Base-by-base conservation (phyloP, 2,329 filamentous ascomycete species). In the Pleurostoma richardsiae region DNA sequence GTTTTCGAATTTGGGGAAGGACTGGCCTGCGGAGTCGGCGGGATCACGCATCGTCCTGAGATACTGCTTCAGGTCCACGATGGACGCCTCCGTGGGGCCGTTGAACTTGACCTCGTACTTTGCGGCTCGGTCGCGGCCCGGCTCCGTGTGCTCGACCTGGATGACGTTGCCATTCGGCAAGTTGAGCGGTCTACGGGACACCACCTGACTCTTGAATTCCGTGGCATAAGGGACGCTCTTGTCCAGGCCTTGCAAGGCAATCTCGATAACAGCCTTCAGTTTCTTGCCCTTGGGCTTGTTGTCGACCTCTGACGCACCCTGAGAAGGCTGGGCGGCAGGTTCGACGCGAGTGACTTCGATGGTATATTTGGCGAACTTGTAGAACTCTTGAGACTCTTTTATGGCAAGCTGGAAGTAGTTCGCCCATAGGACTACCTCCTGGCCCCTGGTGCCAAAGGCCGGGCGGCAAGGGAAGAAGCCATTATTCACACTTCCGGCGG, bases 331-430 rank as follows among this genome's bases (percentile, higher is more conserved):
- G 45, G 36, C 29, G 5, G 11, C 19, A 19, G 19, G 19, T 19
- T 29, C 43, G 39, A 45, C 26, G 31, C 65, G 58, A 2, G 49
- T 54, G 8, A 71, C 67, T 2, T 67, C 59, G 7, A 80, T 49
- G 3, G 63, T 65, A 56, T 81, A 81, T 47, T 68, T 73, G 56
- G 67, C 72, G 4, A 79, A 48, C 47, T 68, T 73, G 56, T 67
- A 72, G 4, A 79, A 48, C 0, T 53, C 49, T 2, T 63, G 41
- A 8, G n/a, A 55, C 0, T 61, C 55, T 39, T 67, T 65, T 6
- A 74, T 52, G 5, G 64, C 55, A 42, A 82, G 48, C 2, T 61
- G 61, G 53, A 78, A 80, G 53, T 76, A 81, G 57, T 82, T 82
- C 4, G 76, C 65, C 74, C 76, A 80, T 0, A 82, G 62, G 2